phyloP scores from a whole-genome alignment of 2,329 filamentous ascomycete genomes.

The Apiospora phragmitis region DNA sequence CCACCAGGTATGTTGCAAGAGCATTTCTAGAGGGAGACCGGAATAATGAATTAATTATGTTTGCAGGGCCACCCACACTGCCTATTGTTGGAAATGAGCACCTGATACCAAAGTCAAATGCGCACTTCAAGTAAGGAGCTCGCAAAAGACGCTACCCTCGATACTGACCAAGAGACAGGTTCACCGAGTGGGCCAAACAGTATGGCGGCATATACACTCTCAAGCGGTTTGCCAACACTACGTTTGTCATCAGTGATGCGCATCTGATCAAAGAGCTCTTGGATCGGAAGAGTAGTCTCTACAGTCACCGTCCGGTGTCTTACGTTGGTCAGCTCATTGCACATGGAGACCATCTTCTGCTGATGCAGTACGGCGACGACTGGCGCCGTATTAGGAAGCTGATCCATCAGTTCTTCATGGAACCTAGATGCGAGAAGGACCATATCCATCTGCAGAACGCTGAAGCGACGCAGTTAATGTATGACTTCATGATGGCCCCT shows the following conservation, averaged over 20 bases:
- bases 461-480: conserved; percentile 47
- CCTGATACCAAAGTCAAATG: conserved; percentile 14
- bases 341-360: conserved; percentile 40
- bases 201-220: conserved; percentile 19
- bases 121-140: conserved; percentile 10
- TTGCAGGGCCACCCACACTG: conserved; percentile 13
- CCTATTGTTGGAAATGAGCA: conserved; percentile 18
- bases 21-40: too few species aligned
- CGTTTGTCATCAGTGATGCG: conserved; percentile 28
- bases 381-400: conserved; percentile 49
- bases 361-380: conserved; percentile 46
- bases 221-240: conserved; percentile 29
- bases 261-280: conserved; percentile 23
- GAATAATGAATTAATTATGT: too few species aligned
- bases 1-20: neutral
- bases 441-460: conserved; percentile 45
- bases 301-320: conserved; percentile 41
- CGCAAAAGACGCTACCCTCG: neutral
- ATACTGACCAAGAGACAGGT: conserved; percentile 26
- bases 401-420: conserved; percentile 45
- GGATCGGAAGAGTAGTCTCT: conserved; percentile 45
- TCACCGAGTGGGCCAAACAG: conserved; percentile 41
- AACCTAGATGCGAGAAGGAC: conserved; percentile 41
- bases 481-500: conserved; percentile 42
- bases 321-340: conserved; percentile 44